Evolutionary conservation across 2,329 filamentous ascomycete species (phyloP).

Genomic region (Fonsecaea pugnacius): DNA sequence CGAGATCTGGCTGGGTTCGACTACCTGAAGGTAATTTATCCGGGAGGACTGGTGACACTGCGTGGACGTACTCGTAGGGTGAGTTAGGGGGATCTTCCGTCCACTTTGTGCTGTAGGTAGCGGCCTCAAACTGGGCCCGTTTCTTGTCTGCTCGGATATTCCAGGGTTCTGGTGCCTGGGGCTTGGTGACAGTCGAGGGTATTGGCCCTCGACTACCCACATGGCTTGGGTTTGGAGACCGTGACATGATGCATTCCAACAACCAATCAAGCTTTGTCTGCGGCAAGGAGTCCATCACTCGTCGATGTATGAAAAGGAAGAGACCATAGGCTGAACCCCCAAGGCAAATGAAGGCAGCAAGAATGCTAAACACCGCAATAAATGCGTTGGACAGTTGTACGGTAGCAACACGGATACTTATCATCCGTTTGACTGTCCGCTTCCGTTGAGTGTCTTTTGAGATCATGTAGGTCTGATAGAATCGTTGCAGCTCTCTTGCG

Average conservation of each 20-base stretch:
- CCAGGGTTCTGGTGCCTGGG: neutral
- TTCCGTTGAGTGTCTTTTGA: constrained; percentile 22
- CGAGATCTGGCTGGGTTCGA: neutral
- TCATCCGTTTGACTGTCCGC: neutral
- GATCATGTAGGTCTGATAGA: constrained; percentile 25
- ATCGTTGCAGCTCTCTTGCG: constrained; percentile 16
- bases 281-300: constrained; percentile 11
- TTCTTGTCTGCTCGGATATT: neutral
- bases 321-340: constrained; percentile 14
- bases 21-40: neutral
- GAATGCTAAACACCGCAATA: constrained; percentile 14
- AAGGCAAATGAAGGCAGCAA: constrained; percentile 17
- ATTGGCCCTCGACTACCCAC: neutral
- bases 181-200: neutral
- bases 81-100: neutral
- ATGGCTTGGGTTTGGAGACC: neutral
- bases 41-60: neutral
- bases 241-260: constrained; percentile 15
- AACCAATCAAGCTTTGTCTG: constrained; percentile 31
- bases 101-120: constrained; percentile 2
- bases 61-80: neutral
- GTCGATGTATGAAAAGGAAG: constrained; percentile 12
- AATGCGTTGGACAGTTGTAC: constrained; percentile 22
- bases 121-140: constrained; percentile 9
- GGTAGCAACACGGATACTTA: constrained; percentile 20